A percentile compares a stretch with the other conserved stretches of the same genome.
Evolutionary conservation across 805 yeast genomes (phyloP).

Genomic region (Candida incommunis): DNA sequence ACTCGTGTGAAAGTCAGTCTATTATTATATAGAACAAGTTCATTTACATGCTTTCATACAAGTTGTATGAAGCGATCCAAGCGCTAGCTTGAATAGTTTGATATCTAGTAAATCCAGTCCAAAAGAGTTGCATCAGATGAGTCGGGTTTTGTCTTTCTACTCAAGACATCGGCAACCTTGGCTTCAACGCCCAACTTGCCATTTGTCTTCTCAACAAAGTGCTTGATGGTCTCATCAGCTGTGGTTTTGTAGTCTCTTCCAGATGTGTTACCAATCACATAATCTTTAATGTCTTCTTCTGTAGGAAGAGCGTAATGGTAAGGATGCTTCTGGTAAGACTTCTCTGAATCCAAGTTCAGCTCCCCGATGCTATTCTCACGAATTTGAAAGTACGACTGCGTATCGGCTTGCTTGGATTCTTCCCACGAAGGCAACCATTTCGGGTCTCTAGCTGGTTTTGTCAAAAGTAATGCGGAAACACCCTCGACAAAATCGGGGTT

Average conservation of each 20-base stretch:
- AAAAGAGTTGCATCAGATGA: conserved; percentile 27
- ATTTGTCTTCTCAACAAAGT: conserved; percentile 38
- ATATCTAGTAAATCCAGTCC: conserved; percentile 33
- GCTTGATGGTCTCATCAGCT: conserved; percentile 47
- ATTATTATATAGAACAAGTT: no score
- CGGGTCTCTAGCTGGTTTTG: conserved; percentile 44
- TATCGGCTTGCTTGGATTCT: conserved; percentile 21
- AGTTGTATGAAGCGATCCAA: no score
- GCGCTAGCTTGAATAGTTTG: no score
- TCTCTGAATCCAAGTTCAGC: conserved; percentile 19
- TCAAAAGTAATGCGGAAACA: conserved; percentile 28
- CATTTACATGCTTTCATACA: no score
- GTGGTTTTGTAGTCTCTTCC: conserved; percentile 56
- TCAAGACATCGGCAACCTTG: conserved; percentile 47
- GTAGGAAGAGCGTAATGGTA: conserved; percentile 69
- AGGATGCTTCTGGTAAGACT: conserved; percentile 36
- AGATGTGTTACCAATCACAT: conserved; percentile 59
- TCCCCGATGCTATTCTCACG: conserved; percentile 19
- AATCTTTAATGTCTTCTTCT: conserved; percentile 47
- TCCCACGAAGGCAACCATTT: conserved; percentile 32
- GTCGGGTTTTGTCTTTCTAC: conserved; percentile 38
- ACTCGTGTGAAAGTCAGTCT: no score
- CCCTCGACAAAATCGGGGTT: conserved; percentile 51
- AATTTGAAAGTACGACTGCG: conserved; percentile 15
- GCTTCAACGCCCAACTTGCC: conserved; percentile 42